A percentile compares a stretch with the other conserved stretches of the same genome.
Conservation (phyloP, 2,329 filamentous ascomycete genomes). For the Aspergillus jensenii region DNA sequence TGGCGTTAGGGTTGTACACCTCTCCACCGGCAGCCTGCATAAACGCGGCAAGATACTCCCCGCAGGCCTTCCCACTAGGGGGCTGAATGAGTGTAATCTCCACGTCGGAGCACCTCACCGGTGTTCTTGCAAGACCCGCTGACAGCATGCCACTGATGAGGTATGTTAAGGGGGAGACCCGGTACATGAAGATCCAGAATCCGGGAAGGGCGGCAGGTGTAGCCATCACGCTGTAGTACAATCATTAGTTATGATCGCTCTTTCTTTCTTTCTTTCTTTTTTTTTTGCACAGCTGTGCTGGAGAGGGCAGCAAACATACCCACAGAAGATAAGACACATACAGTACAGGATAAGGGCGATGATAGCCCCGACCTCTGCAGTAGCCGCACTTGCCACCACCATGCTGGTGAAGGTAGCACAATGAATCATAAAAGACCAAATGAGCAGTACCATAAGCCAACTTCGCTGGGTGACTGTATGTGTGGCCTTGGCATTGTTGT, state of each 20-base stretch:
- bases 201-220: slow-evolving; percentile 58
- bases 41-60: slow-evolving; percentile 47
- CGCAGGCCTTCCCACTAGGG: slow-evolving; percentile 63
- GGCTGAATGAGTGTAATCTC: slow-evolving; percentile 41
- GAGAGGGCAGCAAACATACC: slow-evolving; percentile 17
- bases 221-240: slow-evolving; percentile 43
- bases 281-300: no score
- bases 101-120: slow-evolving; percentile 28
- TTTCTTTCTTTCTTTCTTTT: no score
- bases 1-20: slow-evolving; percentile 47
- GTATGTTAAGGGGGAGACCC: slow-evolving; percentile 67
- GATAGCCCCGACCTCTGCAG: slow-evolving; percentile 66
- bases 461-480: slow-evolving; percentile 54
- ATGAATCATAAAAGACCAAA: slow-evolving; percentile 70
- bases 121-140: slow-evolving; percentile 34
- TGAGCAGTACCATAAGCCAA: slow-evolving; percentile 64
- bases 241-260: neutral
- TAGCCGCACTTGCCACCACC: slow-evolving; percentile 68
- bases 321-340: slow-evolving; percentile 60
- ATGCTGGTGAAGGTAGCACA: slow-evolving; percentile 68
- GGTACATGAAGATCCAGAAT: slow-evolving; percentile 81
- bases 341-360: slow-evolving; percentile 59
- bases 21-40: slow-evolving; percentile 38
- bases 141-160: slow-evolving; percentile 46
- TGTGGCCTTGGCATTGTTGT: slow-evolving; percentile 42